phyloP scores from a whole-genome alignment of 345 rosid species.

The Raphanus sativus region DNA sequence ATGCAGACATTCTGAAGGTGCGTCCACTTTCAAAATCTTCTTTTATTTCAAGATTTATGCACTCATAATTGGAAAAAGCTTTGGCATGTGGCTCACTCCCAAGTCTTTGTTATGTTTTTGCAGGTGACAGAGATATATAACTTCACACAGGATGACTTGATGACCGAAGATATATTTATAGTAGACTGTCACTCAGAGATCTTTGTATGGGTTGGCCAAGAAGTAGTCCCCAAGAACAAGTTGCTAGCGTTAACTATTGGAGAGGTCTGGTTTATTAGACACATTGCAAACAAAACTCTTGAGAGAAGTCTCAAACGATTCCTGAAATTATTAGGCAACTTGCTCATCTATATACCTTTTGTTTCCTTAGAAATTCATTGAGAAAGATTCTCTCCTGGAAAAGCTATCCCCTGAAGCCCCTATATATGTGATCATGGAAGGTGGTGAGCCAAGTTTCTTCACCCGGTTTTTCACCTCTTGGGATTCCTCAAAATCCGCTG shows the following conservation, averaged over 20 bases:
- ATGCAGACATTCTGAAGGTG: conserved; percentile 84
- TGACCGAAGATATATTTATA: conserved; percentile 95
- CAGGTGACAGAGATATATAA: conserved; percentile 91
- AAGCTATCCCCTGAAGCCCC: conserved; percentile 75
- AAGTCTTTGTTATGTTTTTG: conserved; percentile 4
- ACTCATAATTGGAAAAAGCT: not conserved
- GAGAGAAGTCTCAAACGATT: not conserved
- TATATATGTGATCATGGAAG: conserved; percentile 76
- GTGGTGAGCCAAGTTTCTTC: conserved; percentile 91
- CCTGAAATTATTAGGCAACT: not conserved
- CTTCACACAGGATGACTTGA: conserved; percentile 92
- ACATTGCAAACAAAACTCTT: not conserved
- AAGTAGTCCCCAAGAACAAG: conserved; percentile 71
- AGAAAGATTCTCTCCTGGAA: conserved; percentile 73
- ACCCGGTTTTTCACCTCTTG: conserved; percentile 81
- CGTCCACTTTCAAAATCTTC: conserved; percentile 20
- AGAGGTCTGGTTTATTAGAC: conserved; percentile 53
- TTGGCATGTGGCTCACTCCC: conserved; percentile 16
- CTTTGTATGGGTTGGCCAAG: conserved; percentile 95
- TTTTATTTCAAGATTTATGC: not conserved
- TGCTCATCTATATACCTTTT: conserved; percentile 16
- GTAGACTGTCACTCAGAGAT: conserved; percentile 82
- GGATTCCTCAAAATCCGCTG: conserved; percentile 83
- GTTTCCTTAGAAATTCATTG: conserved; percentile 69
- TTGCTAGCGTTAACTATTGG: conserved; percentile 71